Evolutionary conservation across 73 alveolate species (phyloP), one percentile per base, ranked within the genome.

Genomic region (Blepharisma stoltei): DNA sequence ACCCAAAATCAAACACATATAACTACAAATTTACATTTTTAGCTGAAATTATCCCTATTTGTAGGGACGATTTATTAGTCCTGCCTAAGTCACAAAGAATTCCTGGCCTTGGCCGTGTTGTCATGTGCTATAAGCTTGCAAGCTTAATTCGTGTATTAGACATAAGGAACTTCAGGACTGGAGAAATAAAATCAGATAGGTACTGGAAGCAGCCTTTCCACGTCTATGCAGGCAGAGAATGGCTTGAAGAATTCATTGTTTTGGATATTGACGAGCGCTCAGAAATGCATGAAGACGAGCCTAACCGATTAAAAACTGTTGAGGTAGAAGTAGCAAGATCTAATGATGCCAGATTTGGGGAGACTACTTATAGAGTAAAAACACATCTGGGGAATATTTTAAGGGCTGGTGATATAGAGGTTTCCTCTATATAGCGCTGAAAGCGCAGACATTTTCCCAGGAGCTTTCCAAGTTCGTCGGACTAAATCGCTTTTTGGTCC

Each of bases 41-140:
- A 53, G 89, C 92, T 32, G 99, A 97, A 81, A 89, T 97, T 27
- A 97, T 97, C 54, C 98, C 97, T 7, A 88, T 97, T 6, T 97
- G 99, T 66, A 94, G 88, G 70, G 99, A 95, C 84, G 99, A 97
- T 81, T 89, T 97, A 49, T 90, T 94, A 9, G 81, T 95, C 54
- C 89, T 97, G 73, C 97, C 45, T 14, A 20, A 94, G 69, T 86
- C 81, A 46, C 87, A 87, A 38, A 80, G 89, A 41, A 86, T 87
- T 76, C 99, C 98, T 6, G 98, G 99, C 50, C 85, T 93, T 44
- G 98, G 99, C 0, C 98, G 98, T 38, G 87, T 97, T 3, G 88
- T 95, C 55, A 71, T 95, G 69, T 95, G 98, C 46, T 88, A 88
- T 82, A 97, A 97, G 79, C 90, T 95, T 54, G 81, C 97, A n/a